Conservation (phyloP, 305 asterid genomes). For the Rubia balearica region DNA sequence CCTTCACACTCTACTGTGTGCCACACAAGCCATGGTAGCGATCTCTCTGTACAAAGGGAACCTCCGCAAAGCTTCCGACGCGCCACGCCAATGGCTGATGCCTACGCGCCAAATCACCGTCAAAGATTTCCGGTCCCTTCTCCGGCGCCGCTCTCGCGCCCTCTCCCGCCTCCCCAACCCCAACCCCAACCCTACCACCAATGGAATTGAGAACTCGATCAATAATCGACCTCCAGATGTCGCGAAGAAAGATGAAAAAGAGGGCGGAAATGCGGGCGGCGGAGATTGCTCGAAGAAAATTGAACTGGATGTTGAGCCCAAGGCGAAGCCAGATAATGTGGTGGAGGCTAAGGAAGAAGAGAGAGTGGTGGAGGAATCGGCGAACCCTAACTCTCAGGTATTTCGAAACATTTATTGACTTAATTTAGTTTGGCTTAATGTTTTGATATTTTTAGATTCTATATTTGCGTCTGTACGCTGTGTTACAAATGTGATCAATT, state of each 20-base stretch:
- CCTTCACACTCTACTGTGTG: background rate
- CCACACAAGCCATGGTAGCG: conserved; percentile 48
- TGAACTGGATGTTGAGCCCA: conserved; percentile 23
- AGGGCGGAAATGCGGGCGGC: conserved; percentile 17
- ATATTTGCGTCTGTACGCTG: background rate
- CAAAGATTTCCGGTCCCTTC: conserved; percentile 53
- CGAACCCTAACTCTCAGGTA: conserved; percentile 41
- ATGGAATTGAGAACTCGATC: too few species aligned
- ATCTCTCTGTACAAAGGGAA: conserved; percentile 77
- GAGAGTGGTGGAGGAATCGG: background rate
- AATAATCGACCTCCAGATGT: conserved; percentile 15
- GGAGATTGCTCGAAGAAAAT: conserved; percentile 22
- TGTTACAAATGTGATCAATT: background rate
- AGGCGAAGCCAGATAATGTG: conserved; percentile 20
- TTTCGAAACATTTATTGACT: background rate
- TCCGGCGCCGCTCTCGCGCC: conserved; percentile 64
- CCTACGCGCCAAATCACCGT: conserved; percentile 52
- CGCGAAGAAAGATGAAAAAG: conserved; percentile 23
- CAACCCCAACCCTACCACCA: conserved; percentile 21
- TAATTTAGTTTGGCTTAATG: background rate
- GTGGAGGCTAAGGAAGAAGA: conserved; percentile 11
- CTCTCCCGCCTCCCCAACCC: conserved; percentile 49
- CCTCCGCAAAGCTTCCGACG: conserved; percentile 64
- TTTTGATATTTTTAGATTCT: background rate
- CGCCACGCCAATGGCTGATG: conserved; percentile 57